Base-by-base conservation (phyloP, 345 rosid species). In the Tarenaya hassleriana region DNA sequence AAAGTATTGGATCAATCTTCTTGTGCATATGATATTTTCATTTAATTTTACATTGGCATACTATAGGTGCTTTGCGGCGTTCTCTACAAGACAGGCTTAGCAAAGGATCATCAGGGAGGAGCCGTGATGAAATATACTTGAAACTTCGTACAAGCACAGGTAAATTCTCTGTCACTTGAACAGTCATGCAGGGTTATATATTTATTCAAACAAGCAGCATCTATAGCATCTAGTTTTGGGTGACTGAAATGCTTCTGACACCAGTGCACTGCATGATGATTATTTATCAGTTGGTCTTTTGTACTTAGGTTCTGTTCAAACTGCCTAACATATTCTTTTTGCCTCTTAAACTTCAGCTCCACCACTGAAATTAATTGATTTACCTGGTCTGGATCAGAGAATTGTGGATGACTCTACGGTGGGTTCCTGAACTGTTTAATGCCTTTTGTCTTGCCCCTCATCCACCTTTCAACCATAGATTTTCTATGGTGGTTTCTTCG, bases 341-440 rank as follows among this genome's bases (percentile, higher is more conserved):
- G 24, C 43, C 9, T 51, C 29, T 19, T 42, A 17, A 19, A 67
- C 32, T 69, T 39, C 86, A 92, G 98, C 98, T 61, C 98, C 99
- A 27, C 84, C 99, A 13, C 56, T 92, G 61, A 92, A 92, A 75
- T 71, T 92, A 79, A 62, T 82, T 53, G 99, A 92, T 71, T 77
- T 92, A 68, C 99, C 99, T 41, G 99, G 99, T 71, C 69, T 89
- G 73, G 99, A 92, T 71, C 99, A 88, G 77, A 80, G 95, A 66
- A 78, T 81, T 61, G 75, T 88, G 75, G 95, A 83, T 44, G 97
- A 83, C 52, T 68, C 94, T 20, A 51, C 80, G 95, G 99, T 92
- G 61, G 76, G 96, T 45, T 35, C 33, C 50, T 52, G 8, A 58
- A 50, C 48, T 52, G 34, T 51, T 41, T 44, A 45, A 21, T 55